Conservation (phyloP, 2,329 filamentous ascomycete genomes). For the Camillea tinctor region DNA sequence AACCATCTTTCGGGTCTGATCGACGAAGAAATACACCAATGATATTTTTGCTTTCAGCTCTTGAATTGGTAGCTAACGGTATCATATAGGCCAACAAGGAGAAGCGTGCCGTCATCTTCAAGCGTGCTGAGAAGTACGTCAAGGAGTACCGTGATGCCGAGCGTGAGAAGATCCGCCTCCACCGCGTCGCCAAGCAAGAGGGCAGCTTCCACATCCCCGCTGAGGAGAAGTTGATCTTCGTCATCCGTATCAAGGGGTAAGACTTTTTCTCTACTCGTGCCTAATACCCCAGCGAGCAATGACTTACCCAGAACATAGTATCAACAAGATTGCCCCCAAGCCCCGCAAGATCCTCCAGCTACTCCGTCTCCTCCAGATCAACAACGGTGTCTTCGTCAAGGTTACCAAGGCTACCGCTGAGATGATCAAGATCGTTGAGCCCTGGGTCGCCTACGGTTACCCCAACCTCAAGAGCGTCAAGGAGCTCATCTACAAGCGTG, state of each 20-base stretch:
- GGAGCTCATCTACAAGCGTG: slow-evolving; percentile 99
- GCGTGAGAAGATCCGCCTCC: slow-evolving; percentile 96
- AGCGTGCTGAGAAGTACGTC: slow-evolving; percentile 99
- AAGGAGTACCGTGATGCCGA: slow-evolving; percentile 98
- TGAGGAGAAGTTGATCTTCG: slow-evolving; percentile 95
- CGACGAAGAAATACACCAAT: slow-evolving; percentile 29
- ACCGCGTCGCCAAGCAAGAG: slow-evolving; percentile 84
- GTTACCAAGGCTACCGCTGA: slow-evolving; percentile 96
- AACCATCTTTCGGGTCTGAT: slow-evolving; percentile 99
- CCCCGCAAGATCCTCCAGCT: slow-evolving; percentile 99
- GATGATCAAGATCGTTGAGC: slow-evolving; percentile 98
- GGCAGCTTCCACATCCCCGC: slow-evolving; percentile 93
- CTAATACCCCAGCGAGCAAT: neutral
- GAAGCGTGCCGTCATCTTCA: slow-evolving; percentile 99
- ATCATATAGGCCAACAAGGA: slow-evolving; percentile 83
- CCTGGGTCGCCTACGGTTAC: slow-evolving; percentile 98
- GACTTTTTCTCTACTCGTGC: neutral
- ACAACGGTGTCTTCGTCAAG: slow-evolving; percentile 98
- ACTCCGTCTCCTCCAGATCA: slow-evolving; percentile 99
- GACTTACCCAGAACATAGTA: slow-evolving; percentile 57
- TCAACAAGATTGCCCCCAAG: slow-evolving; percentile 99
- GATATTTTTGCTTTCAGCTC: slow-evolving; percentile 8
- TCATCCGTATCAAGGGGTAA: slow-evolving; percentile 97
- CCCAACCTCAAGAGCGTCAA: slow-evolving; percentile 99
- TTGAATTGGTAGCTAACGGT: slow-evolving; percentile 36